Conservation (phyloP, 352 stramenopile species). For the Pythium volutum region DNA sequence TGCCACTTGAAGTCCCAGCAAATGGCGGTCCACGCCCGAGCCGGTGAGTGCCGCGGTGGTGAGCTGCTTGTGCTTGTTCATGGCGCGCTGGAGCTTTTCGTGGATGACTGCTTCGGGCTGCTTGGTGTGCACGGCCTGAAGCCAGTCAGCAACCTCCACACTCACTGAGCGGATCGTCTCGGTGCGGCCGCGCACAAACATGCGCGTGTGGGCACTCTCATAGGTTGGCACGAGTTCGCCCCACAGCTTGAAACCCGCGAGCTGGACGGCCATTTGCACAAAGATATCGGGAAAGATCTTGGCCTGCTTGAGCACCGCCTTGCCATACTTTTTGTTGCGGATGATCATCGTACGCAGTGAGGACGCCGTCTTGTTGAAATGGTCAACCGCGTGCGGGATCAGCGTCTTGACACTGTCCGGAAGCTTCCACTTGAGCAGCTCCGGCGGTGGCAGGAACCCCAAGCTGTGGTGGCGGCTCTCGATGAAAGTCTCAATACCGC, state of each 20-base stretch:
- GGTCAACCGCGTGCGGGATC: slow-evolving; percentile 50
- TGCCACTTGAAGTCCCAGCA: slow-evolving; percentile 90
- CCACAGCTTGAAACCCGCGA: slow-evolving; percentile 89
- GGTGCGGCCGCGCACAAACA: slow-evolving; percentile 92
- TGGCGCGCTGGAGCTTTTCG: slow-evolving; percentile 73
- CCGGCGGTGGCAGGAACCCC: slow-evolving; percentile 51
- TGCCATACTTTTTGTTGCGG: slow-evolving; percentile 82
- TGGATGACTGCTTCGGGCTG: slow-evolving; percentile 37
- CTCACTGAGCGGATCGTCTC: slow-evolving; percentile 84
- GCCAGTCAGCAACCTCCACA: slow-evolving; percentile 73
- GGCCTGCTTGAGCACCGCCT: slow-evolving; percentile 68
- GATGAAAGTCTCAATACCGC: slow-evolving; percentile 62
- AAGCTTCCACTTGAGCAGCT: slow-evolving; percentile 56
- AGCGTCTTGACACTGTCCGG: slow-evolving; percentile 27
- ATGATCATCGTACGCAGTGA: slow-evolving; percentile 80
- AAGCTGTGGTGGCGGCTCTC: slow-evolving; percentile 53
- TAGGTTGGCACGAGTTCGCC: slow-evolving; percentile 90
- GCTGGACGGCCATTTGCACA: slow-evolving; percentile 93
- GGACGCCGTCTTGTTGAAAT: slow-evolving; percentile 67
- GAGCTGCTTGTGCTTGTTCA: slow-evolving; percentile 85
- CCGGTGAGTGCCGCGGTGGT: slow-evolving; percentile 65
- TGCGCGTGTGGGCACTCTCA: slow-evolving; percentile 92
- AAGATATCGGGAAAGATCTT: slow-evolving; percentile 92
- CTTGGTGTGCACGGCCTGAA: slow-evolving; percentile 48
- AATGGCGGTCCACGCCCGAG: slow-evolving; percentile 86